These are phyloP conservation scores for Asterochloris erici DNA, from an alignment of 139 green algal genomes.

Conservation along the genomic window DNA sequence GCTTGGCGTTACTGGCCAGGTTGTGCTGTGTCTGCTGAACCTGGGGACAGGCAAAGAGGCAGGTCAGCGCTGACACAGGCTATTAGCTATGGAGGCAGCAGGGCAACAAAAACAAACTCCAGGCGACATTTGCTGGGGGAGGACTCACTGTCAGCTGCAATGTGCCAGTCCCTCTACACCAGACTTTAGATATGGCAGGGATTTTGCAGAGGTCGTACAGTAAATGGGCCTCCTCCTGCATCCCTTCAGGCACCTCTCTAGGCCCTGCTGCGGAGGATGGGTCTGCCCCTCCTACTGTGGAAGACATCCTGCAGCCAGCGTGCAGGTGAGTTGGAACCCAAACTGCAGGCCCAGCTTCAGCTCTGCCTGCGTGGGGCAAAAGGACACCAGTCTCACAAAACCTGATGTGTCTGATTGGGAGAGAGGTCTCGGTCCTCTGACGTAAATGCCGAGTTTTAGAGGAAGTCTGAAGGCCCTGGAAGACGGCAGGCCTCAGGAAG, in stretches of 20 bases:
- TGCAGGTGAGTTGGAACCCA: no score
- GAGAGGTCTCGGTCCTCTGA: no score
- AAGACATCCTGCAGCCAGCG: no score
- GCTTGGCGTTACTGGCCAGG: constrained; percentile 66
- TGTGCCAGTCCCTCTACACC: constrained; percentile 14
- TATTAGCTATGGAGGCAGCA: not conserved
- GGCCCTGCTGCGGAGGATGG: not conserved
- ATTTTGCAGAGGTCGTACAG: constrained; percentile 41
- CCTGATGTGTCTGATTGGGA: no score
- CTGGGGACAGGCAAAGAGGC: not conserved
- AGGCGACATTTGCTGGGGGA: not conserved
- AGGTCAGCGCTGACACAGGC: not conserved
- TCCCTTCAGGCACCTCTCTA: constrained; percentile 41
- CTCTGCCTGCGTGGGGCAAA: no score
- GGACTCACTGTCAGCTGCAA: not conserved
- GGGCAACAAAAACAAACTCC: not conserved
- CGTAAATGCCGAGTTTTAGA: no score
- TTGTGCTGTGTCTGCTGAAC: constrained; percentile 69
- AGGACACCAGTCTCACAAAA: no score
- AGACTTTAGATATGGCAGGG: constrained; percentile 39
- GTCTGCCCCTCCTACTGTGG: no score
- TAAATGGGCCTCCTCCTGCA: constrained; percentile 42
- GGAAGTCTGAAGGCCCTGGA: no score
- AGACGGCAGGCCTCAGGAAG: no score
- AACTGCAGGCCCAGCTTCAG: no score